A percentile compares a stretch with the other conserved stretches of the same genome.
Evolutionary conservation across 495 filamentous ascomycete genomes (phyloP).

Genomic region (Penicillium lividum): DNA sequence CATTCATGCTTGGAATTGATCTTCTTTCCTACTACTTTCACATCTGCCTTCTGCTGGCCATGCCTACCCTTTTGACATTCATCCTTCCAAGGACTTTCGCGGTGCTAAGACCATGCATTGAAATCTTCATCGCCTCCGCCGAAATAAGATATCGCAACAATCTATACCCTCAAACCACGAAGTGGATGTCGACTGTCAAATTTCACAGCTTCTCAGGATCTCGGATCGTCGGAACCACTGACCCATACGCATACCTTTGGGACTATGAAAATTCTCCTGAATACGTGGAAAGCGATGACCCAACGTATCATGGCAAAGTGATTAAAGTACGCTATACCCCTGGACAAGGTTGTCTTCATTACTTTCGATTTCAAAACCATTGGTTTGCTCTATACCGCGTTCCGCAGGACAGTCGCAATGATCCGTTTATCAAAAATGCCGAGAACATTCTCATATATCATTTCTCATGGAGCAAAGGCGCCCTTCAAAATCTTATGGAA

Average conservation of each 20-base stretch:
- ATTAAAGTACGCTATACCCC: not conserved
- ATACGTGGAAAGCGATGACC: not conserved
- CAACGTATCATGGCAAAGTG: not conserved
- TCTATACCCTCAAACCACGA: constrained; percentile 5
- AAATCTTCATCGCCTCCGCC: constrained; percentile 2
- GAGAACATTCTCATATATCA: not conserved
- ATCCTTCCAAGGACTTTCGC: not conserved
- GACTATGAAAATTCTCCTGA: not conserved
- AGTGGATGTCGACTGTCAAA: constrained; percentile 1
- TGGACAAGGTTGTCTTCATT: not conserved
- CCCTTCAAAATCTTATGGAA: not conserved
- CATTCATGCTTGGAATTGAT: not conserved
- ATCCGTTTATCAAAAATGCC: not conserved
- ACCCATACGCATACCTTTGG: constrained; percentile 8
- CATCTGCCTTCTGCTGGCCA: not conserved
- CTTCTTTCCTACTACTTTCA: not conserved
- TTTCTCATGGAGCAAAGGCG: not conserved
- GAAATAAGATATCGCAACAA: constrained; percentile 5
- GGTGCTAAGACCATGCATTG: not conserved
- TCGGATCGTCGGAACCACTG: constrained; percentile 2
- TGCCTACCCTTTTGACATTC: constrained; percentile 6
- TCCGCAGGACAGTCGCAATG: not conserved
- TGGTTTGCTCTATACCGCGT: constrained; percentile 3
- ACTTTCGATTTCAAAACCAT: not conserved
- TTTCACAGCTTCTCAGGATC: constrained; percentile 4